Evolutionary conservation across 1,139 yeast species (phyloP).

Genomic region (Zygotorulaspora mrakii): DNA sequence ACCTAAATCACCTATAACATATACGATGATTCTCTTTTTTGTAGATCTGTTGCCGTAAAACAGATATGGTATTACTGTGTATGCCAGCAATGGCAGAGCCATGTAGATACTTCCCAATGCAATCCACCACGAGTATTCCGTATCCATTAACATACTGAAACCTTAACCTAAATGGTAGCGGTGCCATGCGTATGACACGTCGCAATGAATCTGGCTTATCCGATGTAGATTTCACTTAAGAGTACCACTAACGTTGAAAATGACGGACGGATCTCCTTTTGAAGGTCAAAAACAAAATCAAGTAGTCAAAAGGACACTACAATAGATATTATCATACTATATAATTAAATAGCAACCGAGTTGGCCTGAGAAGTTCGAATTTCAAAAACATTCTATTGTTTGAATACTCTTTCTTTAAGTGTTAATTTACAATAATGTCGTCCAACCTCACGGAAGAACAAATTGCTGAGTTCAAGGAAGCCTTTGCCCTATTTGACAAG

Average conservation of each 20-base stretch:
- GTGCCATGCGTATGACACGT: not conserved
- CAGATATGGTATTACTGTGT: conserved; percentile 36
- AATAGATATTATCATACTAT: no score
- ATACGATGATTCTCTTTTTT: conserved; percentile 58
- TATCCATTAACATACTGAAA: conserved; percentile 14
- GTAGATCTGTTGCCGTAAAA: conserved; percentile 35
- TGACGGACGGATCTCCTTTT: conserved; percentile 6
- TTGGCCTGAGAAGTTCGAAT: no score
- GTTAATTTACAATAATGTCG: conserved; percentile 36
- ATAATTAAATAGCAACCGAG: no score
- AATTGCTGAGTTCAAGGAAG: conserved; percentile 95
- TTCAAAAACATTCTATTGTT: not conserved
- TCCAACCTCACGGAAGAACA: conserved; percentile 93
- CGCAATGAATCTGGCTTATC: no score
- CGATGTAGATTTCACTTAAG: not conserved
- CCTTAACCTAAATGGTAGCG: no score
- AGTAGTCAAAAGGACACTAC: conserved; percentile 3
- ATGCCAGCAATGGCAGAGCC: conserved; percentile 38
- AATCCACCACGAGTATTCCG: conserved; percentile 24
- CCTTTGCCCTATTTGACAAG: conserved; percentile 92
- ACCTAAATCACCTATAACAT: conserved; percentile 90
- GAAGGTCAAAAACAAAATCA: not conserved
- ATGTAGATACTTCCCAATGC: conserved; percentile 38
- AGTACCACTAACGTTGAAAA: conserved; percentile 1
- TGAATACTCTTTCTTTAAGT: not conserved